A percentile compares a stretch with the other conserved stretches of the same genome.
These are phyloP conservation scores for Venturia carpophila DNA, from an alignment of 2,329 filamentous ascomycete genomes.

Conservation along the genomic window DNA sequence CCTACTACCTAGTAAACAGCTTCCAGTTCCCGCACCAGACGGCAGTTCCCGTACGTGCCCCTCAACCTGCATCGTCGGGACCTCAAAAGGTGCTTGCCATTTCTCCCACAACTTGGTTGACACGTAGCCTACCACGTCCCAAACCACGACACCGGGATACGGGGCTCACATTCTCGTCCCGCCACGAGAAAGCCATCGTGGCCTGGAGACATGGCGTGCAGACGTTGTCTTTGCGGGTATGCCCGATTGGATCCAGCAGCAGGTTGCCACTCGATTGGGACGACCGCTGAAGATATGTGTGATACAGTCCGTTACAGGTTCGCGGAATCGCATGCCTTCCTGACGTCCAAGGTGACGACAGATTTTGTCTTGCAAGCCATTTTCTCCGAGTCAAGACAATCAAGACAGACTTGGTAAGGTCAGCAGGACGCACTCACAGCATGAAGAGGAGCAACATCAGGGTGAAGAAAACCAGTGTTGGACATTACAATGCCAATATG, in stretches of 20 bases:
- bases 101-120: constrained; percentile 1
- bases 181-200: neutral
- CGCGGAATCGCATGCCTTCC: no score
- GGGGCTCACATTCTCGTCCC: neutral
- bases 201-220: neutral
- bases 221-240: neutral
- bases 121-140: neutral
- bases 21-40: neutral
- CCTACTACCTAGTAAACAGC: no score
- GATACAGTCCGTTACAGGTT: no score
- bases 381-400: no score
- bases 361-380: no score
- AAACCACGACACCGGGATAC: neutral
- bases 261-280: neutral
- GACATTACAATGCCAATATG: neutral
- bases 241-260: neutral
- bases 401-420: no score
- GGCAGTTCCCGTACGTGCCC: neutral
- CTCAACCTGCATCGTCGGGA: neutral
- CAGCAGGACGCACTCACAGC: no score
- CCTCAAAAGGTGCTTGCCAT: neutral
- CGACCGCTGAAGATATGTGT: neutral
- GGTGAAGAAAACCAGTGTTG: neutral
- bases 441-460: neutral
- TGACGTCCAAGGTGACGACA: no score